Percentiles rank a stretch among this genome's conserved stretches.
Evolutionary conservation across 1,284 basidiomycete genomes (phyloP).

Genomic region (Ganoderma boninense): DNA sequence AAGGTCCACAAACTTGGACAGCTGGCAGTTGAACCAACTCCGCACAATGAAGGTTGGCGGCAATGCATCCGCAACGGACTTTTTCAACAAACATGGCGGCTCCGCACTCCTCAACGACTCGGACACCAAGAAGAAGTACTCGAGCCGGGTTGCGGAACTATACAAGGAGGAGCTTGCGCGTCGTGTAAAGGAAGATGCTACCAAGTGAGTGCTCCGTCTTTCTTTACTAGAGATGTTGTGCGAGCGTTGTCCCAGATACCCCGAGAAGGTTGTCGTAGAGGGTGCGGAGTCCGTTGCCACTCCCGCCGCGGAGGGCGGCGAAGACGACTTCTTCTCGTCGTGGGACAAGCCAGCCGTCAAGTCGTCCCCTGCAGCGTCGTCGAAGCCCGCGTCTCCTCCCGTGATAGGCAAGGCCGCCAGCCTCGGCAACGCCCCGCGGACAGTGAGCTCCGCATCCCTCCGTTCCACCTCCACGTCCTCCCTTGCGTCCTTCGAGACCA

Average conservation of each 20-base stretch:
- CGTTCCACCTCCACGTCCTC: slow-evolving; percentile 54
- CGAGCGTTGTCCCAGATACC: slow-evolving; percentile 59
- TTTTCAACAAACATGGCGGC: slow-evolving; percentile 90
- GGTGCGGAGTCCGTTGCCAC: slow-evolving; percentile 62
- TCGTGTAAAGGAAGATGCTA: slow-evolving; percentile 84
- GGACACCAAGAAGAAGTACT: slow-evolving; percentile 92
- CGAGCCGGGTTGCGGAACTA: slow-evolving; percentile 81
- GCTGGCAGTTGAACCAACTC: slow-evolving; percentile 92
- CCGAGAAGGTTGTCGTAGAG: slow-evolving; percentile 81
- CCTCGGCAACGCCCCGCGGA: slow-evolving; percentile 60
- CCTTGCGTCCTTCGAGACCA: slow-evolving; percentile 44
- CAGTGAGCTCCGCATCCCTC: slow-evolving; percentile 68
- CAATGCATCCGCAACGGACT: slow-evolving; percentile 89
- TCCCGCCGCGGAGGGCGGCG: slow-evolving; percentile 49
- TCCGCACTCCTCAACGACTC: slow-evolving; percentile 73
- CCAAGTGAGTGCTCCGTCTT: slow-evolving; percentile 55
- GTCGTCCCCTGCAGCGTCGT: slow-evolving; percentile 55
- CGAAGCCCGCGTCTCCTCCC: slow-evolving; percentile 64
- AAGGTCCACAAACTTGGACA: slow-evolving; percentile 97
- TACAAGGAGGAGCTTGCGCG: slow-evolving; percentile 94
- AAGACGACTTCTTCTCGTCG: slow-evolving; percentile 95
- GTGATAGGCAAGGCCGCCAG: slow-evolving; percentile 57
- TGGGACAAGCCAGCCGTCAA: slow-evolving; percentile 89
- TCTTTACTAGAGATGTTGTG: background rate
- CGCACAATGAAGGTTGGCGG: slow-evolving; percentile 98